These are phyloP conservation scores for Adenanthera pavonina DNA, from an alignment of 306 rosid species.

Conservation along the genomic window DNA sequence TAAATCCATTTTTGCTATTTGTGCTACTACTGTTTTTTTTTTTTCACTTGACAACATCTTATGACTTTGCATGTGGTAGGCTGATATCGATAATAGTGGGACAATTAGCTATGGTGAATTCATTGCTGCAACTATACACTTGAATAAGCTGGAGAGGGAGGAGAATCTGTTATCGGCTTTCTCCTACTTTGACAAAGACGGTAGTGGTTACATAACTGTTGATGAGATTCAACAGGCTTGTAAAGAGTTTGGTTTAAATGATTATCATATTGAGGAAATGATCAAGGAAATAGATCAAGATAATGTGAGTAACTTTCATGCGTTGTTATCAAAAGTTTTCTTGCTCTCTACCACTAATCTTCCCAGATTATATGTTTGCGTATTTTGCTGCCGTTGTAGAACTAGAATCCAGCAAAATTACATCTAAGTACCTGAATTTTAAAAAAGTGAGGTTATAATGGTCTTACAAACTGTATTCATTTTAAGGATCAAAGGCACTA, in stretches of 20 bases:
- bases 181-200: constrained; percentile 69
- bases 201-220: constrained; percentile 69
- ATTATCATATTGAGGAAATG: constrained; percentile 60
- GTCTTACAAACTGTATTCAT: too few relatives aligned
- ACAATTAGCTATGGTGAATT: constrained; percentile 66
- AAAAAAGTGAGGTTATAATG: too few relatives aligned
- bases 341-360: not conserved
- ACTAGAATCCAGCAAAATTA: not conserved
- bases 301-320: constrained; percentile 47
- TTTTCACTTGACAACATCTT: constrained; percentile 2
- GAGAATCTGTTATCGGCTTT: constrained; percentile 63
- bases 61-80: constrained; percentile 42
- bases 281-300: constrained; percentile 69
- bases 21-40: not conserved
- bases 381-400: not conserved
- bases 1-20: not conserved
- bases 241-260: constrained; percentile 64
- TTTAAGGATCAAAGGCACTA: too few relatives aligned
- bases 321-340: constrained; percentile 7
- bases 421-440: not conserved
- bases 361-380: constrained; percentile 6
- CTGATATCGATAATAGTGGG: constrained; percentile 62
- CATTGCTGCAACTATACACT: constrained; percentile 68
- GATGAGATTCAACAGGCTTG: constrained; percentile 72
- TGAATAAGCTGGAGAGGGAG: constrained; percentile 67